Evolutionary conservation across 2,329 filamentous ascomycete genomes (phyloP).

Genomic region (Ilyonectria robusta): DNA sequence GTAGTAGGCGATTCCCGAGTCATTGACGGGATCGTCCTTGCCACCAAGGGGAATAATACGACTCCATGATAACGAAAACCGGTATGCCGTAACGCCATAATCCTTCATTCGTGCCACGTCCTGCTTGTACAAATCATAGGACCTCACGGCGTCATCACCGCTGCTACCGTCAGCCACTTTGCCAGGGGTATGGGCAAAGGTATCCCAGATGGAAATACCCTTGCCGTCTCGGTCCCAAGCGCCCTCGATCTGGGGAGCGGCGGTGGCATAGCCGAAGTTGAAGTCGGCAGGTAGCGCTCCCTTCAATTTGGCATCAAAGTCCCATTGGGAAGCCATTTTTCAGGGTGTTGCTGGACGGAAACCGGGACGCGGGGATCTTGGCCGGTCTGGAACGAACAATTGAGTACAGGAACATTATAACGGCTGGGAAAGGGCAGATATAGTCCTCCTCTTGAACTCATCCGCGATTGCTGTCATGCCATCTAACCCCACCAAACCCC

Average conservation of each 20-base stretch:
- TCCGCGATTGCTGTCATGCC: not conserved
- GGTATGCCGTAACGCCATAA: constrained; percentile 71
- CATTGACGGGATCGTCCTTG: constrained; percentile 73
- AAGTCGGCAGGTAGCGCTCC: constrained; percentile 26
- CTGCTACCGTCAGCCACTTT: constrained; percentile 57
- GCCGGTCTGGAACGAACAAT: not conserved
- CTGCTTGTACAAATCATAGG: constrained; percentile 60
- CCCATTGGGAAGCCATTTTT: constrained; percentile 21
- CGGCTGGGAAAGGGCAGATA: not conserved
- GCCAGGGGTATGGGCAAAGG: constrained; percentile 55
- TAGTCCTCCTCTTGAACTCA: constrained; percentile 6
- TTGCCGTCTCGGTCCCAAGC: constrained; percentile 59
- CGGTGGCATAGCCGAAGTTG: constrained; percentile 30
- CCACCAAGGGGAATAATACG: constrained; percentile 76
- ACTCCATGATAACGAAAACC: constrained; percentile 76
- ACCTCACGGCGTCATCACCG: constrained; percentile 55
- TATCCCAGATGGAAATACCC: constrained; percentile 59
- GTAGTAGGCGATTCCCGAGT: constrained; percentile 72
- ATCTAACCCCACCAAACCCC: constrained; percentile 23
- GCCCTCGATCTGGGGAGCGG: constrained; percentile 52
- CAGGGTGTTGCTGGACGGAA: not conserved
- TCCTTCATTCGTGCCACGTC: constrained; percentile 70
- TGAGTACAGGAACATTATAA: not conserved
- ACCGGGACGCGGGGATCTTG: not conserved
- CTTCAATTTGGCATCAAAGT: constrained; percentile 26